These are phyloP conservation scores for Croton laevigatus DNA, from an alignment of 441 rosid genomes.

Conservation along the genomic window DNA sequence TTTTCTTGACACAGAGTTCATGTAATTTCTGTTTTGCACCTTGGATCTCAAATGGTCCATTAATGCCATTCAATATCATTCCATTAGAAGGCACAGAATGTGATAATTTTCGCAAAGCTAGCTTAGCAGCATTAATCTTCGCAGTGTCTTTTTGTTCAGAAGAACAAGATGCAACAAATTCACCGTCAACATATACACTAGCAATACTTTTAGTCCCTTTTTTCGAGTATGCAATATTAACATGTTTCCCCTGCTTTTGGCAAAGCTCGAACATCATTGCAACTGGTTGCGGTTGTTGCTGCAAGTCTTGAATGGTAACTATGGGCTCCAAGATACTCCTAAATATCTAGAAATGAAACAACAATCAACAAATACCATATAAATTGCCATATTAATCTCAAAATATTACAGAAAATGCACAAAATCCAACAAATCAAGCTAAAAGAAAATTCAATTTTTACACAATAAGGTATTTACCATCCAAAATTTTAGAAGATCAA, in stretches of 20 bases:
- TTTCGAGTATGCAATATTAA: constrained; percentile 42
- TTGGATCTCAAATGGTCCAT: constrained; percentile 36
- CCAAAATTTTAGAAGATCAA: constrained; percentile 65
- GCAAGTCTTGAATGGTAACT: constrained; percentile 49
- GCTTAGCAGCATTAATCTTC: constrained; percentile 57
- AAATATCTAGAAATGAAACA: constrained; percentile 43
- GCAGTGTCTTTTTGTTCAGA: constrained; percentile 63
- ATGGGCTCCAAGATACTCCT: constrained; percentile 70
- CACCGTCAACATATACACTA: constrained; percentile 49
- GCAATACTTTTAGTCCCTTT: constrained; percentile 36
- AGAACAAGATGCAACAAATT: constrained; percentile 43
- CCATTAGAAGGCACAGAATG: constrained; percentile 21
- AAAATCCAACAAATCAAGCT: neutral
- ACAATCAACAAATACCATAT: neutral
- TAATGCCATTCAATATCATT: constrained; percentile 14
- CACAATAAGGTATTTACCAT: constrained; percentile 40
- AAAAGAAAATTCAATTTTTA: no score
- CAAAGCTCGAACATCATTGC: constrained; percentile 54
- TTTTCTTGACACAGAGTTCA: constrained; percentile 53
- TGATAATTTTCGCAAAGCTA: constrained; percentile 47
- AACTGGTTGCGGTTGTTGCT: constrained; percentile 70
- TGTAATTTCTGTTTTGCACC: constrained; percentile 61
- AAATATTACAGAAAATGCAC: neutral
- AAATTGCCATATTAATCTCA: neutral
- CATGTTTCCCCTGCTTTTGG: constrained; percentile 56